Percentiles rank a stretch among this genome's conserved stretches.
Conservation (phyloP, 2,329 filamentous ascomycete species). For the Ophiostoma pallidulum region DNA sequence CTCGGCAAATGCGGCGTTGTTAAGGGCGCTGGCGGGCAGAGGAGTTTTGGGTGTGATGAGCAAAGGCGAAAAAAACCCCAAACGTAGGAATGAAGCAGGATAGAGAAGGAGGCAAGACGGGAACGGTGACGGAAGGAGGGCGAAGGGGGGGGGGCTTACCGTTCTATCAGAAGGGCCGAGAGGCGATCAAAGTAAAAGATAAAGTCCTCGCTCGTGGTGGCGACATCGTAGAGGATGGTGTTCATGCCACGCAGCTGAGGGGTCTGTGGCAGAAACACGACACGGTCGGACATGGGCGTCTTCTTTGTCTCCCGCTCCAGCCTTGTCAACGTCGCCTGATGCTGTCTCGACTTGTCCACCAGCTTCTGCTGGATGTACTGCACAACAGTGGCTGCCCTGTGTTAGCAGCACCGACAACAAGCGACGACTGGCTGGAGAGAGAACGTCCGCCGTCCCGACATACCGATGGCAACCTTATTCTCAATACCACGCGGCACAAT, state of each 20-base stretch:
- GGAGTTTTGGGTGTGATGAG: too few species aligned
- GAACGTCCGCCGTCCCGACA: too few species aligned
- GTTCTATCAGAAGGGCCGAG: slow-evolving; percentile 73
- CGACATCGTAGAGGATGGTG: slow-evolving; percentile 76
- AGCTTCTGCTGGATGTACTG: slow-evolving; percentile 87
- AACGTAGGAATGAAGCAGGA: too few species aligned
- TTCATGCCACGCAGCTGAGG: slow-evolving; percentile 80
- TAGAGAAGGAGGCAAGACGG: too few species aligned
- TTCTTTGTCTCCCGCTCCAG: slow-evolving; percentile 65
- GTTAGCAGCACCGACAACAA: too few species aligned
- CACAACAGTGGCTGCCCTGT: slow-evolving; percentile 68
- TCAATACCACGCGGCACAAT: slow-evolving; percentile 93
- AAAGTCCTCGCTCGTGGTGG: slow-evolving; percentile 77
- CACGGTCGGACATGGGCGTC: slow-evolving; percentile 63
- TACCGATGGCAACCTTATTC: slow-evolving; percentile 82
- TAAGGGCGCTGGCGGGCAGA: slow-evolving; percentile 58
- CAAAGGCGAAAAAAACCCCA: too few species aligned
- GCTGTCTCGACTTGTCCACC: slow-evolving; percentile 72
- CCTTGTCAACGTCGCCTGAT: slow-evolving; percentile 67
- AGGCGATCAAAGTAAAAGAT: slow-evolving; percentile 96
- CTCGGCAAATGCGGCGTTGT: slow-evolving; percentile 62
- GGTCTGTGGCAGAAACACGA: slow-evolving; percentile 65
- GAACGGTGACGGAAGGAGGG: too few species aligned
- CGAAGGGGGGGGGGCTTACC: slow-evolving; percentile 31
- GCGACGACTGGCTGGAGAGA: too few species aligned